Evolutionary conservation across 2,329 filamentous ascomycete species (phyloP).

Genomic region (Exserohilum rostratum): DNA sequence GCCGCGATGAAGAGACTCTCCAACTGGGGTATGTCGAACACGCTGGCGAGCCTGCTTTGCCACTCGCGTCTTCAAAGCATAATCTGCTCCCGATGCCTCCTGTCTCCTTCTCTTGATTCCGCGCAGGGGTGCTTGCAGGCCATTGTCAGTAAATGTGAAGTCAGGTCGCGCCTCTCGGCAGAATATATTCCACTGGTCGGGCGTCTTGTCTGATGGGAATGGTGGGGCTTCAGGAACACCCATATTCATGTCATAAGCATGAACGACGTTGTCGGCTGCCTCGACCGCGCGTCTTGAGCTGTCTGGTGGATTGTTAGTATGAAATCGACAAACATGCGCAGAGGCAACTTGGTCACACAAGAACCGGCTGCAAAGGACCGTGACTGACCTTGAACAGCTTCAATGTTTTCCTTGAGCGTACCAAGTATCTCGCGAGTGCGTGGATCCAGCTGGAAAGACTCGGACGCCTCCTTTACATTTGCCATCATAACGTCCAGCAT

Average conservation of each 20-base stretch:
- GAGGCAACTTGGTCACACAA: neutral
- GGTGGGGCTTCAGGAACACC: conserved; percentile 69
- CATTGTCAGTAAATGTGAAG: conserved; percentile 52
- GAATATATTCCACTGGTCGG: conserved; percentile 34
- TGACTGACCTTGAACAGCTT: conserved; percentile 67
- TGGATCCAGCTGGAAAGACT: conserved; percentile 60
- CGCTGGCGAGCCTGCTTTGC: conserved; percentile 32
- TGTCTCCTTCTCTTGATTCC: conserved; percentile 54
- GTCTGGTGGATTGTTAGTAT: conserved; percentile 53
- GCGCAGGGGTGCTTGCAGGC: conserved; percentile 47
- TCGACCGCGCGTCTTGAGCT: conserved; percentile 74
- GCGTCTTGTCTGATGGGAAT: conserved; percentile 47
- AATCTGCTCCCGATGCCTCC: conserved; percentile 40
- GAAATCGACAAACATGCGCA: neutral
- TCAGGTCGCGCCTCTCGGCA: conserved; percentile 50
- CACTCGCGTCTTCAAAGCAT: conserved; percentile 31
- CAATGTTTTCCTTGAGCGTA: conserved; percentile 70
- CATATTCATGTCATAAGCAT: conserved; percentile 78
- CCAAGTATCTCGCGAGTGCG: conserved; percentile 63
- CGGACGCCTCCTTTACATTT: conserved; percentile 70
- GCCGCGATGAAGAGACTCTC: conserved; percentile 31
- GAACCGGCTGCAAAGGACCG: neutral
- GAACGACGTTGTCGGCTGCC: conserved; percentile 76
- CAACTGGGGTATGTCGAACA: conserved; percentile 37
- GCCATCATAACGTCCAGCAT: conserved; percentile 80